Evolutionary conservation across 2,329 filamentous ascomycete species (phyloP).

Genomic region (Leptographium flavum): DNA sequence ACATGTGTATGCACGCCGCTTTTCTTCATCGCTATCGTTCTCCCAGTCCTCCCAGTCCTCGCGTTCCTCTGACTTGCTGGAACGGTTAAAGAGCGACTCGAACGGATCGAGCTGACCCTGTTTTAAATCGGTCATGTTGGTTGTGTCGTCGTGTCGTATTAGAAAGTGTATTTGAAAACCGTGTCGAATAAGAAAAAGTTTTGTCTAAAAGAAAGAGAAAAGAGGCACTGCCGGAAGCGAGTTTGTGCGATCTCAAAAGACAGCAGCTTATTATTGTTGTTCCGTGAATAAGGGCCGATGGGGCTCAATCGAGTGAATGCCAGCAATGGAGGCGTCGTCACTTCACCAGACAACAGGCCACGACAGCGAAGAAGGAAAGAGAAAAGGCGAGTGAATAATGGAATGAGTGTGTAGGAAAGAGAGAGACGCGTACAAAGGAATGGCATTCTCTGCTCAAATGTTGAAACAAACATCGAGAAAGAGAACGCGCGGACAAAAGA

Average conservation of each 20-base stretch:
- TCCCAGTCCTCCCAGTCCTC: slow-evolving; percentile 42
- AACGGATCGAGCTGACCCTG: slow-evolving; percentile 14
- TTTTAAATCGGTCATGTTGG: not conserved
- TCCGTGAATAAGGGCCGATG: not conserved
- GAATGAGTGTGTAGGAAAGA: not conserved
- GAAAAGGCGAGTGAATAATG: not conserved
- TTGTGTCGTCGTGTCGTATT: not conserved
- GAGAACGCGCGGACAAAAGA: not conserved
- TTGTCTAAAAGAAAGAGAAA: not conserved
- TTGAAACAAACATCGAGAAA: not conserved
- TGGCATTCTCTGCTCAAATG: not conserved
- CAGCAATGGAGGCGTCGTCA: not conserved
- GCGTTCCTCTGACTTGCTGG: slow-evolving; percentile 8
- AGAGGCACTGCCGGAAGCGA: not conserved
- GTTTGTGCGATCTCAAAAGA: not conserved
- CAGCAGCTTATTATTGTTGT: not conserved
- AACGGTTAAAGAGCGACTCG: slow-evolving; percentile 7
- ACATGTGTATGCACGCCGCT: slow-evolving; percentile 13
- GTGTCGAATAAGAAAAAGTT: not conserved
- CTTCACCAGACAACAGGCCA: not conserved
- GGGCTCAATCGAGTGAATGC: not conserved
- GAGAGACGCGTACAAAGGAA: not conserved
- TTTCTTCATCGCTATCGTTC: slow-evolving; percentile 37
- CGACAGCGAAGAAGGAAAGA: not conserved
- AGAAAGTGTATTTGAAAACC: not conserved